Conservation (phyloP, 2,329 filamentous ascomycete genomes). For the Aspergillus caelatus region DNA sequence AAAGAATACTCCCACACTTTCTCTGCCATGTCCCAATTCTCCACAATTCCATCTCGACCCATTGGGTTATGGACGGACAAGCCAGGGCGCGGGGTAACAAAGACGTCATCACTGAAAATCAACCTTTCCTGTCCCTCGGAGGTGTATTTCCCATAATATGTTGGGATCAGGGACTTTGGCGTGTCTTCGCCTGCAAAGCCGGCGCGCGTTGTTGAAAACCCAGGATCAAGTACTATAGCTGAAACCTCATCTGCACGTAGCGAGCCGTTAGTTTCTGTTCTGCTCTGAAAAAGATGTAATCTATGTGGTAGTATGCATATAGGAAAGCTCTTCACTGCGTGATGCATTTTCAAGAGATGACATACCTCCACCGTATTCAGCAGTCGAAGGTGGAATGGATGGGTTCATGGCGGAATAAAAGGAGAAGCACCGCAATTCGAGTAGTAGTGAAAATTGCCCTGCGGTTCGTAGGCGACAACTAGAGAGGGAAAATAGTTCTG, state of each 20-base stretch:
- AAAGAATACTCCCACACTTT: constrained; percentile 93
- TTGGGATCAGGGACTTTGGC: constrained; percentile 89
- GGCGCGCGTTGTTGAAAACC: constrained; percentile 86
- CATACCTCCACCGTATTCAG: constrained; percentile 54
- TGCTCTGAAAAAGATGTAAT: neutral
- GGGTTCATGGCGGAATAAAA: constrained; percentile 40
- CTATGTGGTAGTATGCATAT: neutral
- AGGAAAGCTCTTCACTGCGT: neutral
- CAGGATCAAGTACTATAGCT: constrained; percentile 92
- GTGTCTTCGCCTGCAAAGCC: constrained; percentile 98
- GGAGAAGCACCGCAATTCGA: neutral
- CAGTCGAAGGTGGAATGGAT: constrained; percentile 48
- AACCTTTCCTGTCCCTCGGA: constrained; percentile 57
- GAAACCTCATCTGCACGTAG: constrained; percentile 81
- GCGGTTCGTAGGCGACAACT: neutral
- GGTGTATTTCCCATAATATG: constrained; percentile 74
- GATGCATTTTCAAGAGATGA: constrained; percentile 17
- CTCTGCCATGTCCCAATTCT: constrained; percentile 92
- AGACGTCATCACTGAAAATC: constrained; percentile 87
- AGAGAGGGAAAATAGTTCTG: neutral
- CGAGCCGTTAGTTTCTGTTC: constrained; percentile 8
- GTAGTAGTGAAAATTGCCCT: neutral
- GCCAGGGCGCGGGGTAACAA: constrained; percentile 73
- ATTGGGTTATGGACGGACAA: constrained; percentile 92
- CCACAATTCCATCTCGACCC: constrained; percentile 82